Evolutionary conservation across 2,329 filamentous ascomycete species (phyloP).

Genomic region (Sporothrix brunneoviolacea): DNA sequence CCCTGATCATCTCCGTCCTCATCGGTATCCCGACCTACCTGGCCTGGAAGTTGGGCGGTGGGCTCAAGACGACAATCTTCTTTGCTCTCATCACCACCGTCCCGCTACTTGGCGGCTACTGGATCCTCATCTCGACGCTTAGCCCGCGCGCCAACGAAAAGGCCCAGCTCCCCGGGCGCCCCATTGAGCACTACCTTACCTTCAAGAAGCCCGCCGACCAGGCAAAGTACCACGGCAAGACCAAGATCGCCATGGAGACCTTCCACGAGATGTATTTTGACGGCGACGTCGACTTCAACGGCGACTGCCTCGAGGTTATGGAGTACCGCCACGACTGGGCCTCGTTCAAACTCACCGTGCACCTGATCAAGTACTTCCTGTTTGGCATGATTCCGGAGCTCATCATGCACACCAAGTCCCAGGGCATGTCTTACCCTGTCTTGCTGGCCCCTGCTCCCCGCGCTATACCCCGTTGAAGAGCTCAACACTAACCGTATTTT

Average conservation of each 20-base stretch:
- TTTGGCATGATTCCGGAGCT: constrained; percentile 20
- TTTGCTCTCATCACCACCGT: constrained; percentile 71
- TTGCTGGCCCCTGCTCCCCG: background rate
- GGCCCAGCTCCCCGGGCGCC: constrained; percentile 74
- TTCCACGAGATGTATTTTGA: constrained; percentile 99
- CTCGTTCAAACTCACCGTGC: constrained; percentile 47
- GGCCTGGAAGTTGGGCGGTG: constrained; percentile 76
- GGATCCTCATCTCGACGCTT: constrained; percentile 71
- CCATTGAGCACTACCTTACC: constrained; percentile 83
- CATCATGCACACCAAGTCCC: constrained; percentile 19
- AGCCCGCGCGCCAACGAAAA: constrained; percentile 92
- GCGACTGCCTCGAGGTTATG: constrained; percentile 78
- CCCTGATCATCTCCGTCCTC: constrained; percentile 64
- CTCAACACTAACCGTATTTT: no score
- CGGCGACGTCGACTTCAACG: constrained; percentile 90
- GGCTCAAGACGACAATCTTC: constrained; percentile 81
- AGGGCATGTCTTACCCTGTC: constrained; percentile 12
- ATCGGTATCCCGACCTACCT: constrained; percentile 69
- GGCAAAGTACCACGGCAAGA: constrained; percentile 66
- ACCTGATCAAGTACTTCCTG: constrained; percentile 19
- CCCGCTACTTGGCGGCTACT: constrained; percentile 76
- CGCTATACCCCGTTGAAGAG: background rate
- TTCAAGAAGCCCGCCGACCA: constrained; percentile 63
- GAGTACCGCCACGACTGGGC: constrained; percentile 98
- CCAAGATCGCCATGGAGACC: constrained; percentile 82